phyloP scores from a whole-genome alignment of 768 basidiomycete species.

The Tylopilus sp. region DNA sequence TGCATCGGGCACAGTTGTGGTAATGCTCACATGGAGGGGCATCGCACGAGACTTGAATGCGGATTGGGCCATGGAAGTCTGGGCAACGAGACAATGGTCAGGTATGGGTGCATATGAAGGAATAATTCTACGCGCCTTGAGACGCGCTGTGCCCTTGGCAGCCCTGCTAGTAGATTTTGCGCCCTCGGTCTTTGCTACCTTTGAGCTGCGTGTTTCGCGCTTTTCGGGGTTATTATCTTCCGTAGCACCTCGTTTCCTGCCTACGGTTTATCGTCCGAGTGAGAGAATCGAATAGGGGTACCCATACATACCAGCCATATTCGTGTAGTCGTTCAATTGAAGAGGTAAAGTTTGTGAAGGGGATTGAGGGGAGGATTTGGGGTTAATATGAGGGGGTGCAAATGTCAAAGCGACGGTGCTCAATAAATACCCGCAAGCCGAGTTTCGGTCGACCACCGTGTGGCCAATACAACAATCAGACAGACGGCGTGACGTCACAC shows the following conservation, averaged over 20 bases:
- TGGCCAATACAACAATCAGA: conserved; percentile 6
- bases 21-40: conserved; percentile 66
- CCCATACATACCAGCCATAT: conserved; percentile 30
- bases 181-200: conserved; percentile 46
- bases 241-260: conserved; percentile 47
- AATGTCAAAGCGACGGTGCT: conserved; percentile 21
- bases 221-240: conserved; percentile 29
- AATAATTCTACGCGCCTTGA: conserved; percentile 40
- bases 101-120: not conserved
- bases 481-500: conserved; percentile 34
- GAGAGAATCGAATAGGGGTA: conserved; percentile 12
- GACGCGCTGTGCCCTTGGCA: conserved; percentile 38
- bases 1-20: conserved; percentile 55
- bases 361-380: not conserved
- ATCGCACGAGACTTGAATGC: conserved; percentile 63
- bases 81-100: conserved; percentile 2
- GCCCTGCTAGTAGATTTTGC: conserved; percentile 30
- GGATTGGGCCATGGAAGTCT: conserved; percentile 47
- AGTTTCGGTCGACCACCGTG: conserved; percentile 1
- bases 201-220: conserved; percentile 45
- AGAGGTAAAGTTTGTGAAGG: not conserved
- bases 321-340: not conserved
- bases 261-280: conserved; percentile 15
- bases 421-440: conserved; percentile 26
- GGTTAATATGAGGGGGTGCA: conserved; percentile 10